A percentile compares a stretch with the other conserved stretches of the same genome.
Evolutionary conservation across 2,329 filamentous ascomycete species (phyloP).

Genomic region (Myriosclerotinia scirpicola): DNA sequence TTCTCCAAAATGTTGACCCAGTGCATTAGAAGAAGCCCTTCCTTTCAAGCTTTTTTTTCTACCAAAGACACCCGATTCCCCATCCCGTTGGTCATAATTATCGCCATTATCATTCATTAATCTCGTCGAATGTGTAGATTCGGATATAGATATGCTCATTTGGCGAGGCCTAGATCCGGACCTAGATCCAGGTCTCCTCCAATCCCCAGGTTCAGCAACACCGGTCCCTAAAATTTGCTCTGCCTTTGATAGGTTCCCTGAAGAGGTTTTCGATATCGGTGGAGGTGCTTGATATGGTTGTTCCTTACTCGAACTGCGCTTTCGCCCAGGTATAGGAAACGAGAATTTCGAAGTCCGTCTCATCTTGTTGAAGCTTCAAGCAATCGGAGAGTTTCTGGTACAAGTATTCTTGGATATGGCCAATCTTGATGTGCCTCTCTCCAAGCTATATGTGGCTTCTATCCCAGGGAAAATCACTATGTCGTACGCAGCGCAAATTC

Average conservation of each 20-base stretch:
- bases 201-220: constrained; percentile 28
- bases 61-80: constrained; percentile 33
- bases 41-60: constrained; percentile 42
- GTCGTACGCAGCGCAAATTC: constrained; percentile 8
- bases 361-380: constrained; percentile 33
- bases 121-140: constrained; percentile 32
- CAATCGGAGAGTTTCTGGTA: background rate
- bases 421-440: constrained; percentile 4
- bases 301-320: constrained; percentile 28
- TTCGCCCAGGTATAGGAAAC: constrained; percentile 41
- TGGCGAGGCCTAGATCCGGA: constrained; percentile 39
- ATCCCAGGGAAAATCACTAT: background rate
- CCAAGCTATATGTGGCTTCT: background rate
- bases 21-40: constrained; percentile 48
- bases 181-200: constrained; percentile 36
- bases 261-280: constrained; percentile 9
- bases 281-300: constrained; percentile 19
- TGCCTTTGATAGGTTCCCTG: constrained; percentile 37
- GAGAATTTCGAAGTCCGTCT: constrained; percentile 42
- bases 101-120: constrained; percentile 31
- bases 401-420: background rate
- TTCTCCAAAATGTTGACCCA: constrained; percentile 45
- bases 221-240: constrained; percentile 37
- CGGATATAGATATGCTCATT: constrained; percentile 45
- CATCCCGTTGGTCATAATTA: constrained; percentile 34